These are phyloP conservation scores for Macrolepiota dolichaula DNA, from an alignment of 768 basidiomycete genomes.

Conservation along the genomic window DNA sequence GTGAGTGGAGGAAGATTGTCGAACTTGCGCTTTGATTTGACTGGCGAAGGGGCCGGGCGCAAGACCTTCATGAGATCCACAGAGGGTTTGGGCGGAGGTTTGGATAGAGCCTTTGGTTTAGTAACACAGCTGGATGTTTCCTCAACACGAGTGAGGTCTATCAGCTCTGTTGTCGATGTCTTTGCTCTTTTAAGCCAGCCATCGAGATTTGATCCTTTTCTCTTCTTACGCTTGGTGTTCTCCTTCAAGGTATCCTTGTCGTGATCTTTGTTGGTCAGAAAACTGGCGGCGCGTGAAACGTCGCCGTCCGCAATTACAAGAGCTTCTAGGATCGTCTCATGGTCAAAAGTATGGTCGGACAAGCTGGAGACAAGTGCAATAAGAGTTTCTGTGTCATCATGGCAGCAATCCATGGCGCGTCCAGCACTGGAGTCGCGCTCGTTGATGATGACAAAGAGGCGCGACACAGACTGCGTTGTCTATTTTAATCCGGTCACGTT, in stretches of 20 bases:
- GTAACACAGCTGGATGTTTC: background rate
- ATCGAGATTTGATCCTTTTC: slow-evolving; percentile 48
- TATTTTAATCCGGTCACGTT: background rate
- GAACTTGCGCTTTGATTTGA: slow-evolving; percentile 21
- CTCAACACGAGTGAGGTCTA: slow-evolving; percentile 17
- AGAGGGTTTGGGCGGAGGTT: slow-evolving; percentile 24
- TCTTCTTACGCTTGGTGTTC: slow-evolving; percentile 36
- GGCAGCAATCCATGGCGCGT: background rate
- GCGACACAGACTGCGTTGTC: background rate
- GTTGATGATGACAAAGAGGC: background rate
- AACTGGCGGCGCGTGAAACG: slow-evolving; percentile 44
- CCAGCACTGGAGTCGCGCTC: background rate
- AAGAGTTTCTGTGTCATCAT: slow-evolving; percentile 61
- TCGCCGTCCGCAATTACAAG: slow-evolving; percentile 57
- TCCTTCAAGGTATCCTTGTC: slow-evolving; percentile 19
- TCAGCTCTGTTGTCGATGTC: slow-evolving; percentile 5
- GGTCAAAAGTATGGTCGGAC: slow-evolving; percentile 30
- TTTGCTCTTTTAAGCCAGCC: slow-evolving; percentile 45
- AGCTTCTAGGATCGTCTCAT: slow-evolving; percentile 51
- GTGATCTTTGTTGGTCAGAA: slow-evolving; percentile 21
- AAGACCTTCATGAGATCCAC: slow-evolving; percentile 56
- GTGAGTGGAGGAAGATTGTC: slow-evolving; percentile 55
- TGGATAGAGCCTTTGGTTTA: slow-evolving; percentile 12
- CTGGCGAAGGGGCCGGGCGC: slow-evolving; percentile 41
- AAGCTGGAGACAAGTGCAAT: slow-evolving; percentile 67